A percentile compares a stretch with the other conserved stretches of the same genome.
Conservation (phyloP, 176 grass and related monocot genomes). For the Poa pratensis region DNA sequence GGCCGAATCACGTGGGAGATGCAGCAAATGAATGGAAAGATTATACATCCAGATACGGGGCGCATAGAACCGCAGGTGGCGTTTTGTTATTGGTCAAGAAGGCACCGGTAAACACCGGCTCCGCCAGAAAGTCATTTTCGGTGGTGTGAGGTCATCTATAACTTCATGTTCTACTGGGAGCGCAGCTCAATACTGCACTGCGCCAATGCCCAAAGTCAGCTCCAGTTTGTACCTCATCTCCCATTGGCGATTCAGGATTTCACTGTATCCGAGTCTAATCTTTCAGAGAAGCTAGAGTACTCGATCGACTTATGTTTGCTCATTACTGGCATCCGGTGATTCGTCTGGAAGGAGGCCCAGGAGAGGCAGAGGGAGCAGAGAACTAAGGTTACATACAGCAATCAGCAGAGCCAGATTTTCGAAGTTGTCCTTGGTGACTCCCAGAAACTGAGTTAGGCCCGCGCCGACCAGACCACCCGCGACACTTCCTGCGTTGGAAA, state of each 20-base stretch:
- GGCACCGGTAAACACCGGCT: too few relatives aligned
- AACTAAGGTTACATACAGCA: slow-evolving; percentile 77
- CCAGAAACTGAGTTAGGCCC: slow-evolving; percentile 77
- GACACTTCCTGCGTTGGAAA: slow-evolving; percentile 86
- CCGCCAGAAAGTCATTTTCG: too few relatives aligned
- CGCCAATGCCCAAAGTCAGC: not conserved
- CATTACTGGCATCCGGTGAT: slow-evolving; percentile 40
- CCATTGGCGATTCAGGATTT: not conserved
- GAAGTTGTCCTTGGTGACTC: slow-evolving; percentile 79
- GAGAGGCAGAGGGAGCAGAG: slow-evolving; percentile 83
- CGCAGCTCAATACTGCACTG: not conserved
- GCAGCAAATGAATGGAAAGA: too few relatives aligned
- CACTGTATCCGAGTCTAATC: not conserved
- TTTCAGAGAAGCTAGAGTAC: not conserved
- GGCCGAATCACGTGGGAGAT: too few relatives aligned
- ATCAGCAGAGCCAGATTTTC: slow-evolving; percentile 70
- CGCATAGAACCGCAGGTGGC: too few relatives aligned
- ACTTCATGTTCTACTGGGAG: not conserved
- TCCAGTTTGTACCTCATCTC: not conserved
- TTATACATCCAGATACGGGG: too few relatives aligned
- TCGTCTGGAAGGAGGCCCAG: slow-evolving; percentile 77
- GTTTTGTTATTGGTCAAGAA: too few relatives aligned
- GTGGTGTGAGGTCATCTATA: not conserved
- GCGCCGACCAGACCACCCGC: slow-evolving; percentile 76
- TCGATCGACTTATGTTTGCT: not conserved